phyloP scores from a whole-genome alignment of 225 moss, liverwort and hornwort genomes.

The Marchantia polymorpha region DNA sequence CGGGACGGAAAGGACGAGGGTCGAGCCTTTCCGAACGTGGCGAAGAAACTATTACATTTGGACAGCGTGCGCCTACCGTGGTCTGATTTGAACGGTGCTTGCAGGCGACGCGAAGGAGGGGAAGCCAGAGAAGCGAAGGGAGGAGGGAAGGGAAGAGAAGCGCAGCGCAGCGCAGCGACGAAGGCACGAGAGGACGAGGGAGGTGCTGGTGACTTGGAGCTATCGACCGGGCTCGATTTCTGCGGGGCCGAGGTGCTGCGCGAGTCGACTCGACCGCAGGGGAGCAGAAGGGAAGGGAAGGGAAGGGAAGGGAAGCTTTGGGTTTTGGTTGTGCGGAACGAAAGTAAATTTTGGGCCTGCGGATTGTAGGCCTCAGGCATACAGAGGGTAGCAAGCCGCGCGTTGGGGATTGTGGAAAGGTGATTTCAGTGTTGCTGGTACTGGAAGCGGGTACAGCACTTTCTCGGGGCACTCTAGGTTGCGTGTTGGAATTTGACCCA shows the following conservation, averaged over 20 bases:
- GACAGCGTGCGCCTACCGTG: too few species aligned
- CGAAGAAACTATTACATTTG: too few species aligned
- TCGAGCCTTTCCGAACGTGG: neutral
- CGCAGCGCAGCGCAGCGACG: neutral
- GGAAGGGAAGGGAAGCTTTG: neutral
- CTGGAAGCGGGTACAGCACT: neutral
- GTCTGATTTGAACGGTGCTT: too few species aligned
- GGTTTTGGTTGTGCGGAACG: neutral
- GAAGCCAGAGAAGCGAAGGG: neutral
- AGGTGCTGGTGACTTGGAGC: constrained; percentile 1
- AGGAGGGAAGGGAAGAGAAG: neutral
- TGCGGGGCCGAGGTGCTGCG: neutral
- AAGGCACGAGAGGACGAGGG: too few species aligned
- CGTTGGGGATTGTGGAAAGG: neutral
- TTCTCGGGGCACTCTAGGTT: neutral
- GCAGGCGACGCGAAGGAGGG: neutral
- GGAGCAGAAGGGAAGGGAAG: neutral
- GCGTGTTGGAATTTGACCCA: neutral
- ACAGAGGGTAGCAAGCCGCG: neutral
- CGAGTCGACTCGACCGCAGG: neutral
- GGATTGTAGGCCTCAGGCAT: neutral
- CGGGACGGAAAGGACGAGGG: too few species aligned
- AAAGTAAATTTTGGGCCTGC: too few species aligned
- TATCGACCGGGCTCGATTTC: neutral
- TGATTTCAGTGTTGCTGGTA: neutral